Evolutionary conservation across 1,284 basidiomycete species (phyloP).

Genomic region (Heterobasidion irregulare): DNA sequence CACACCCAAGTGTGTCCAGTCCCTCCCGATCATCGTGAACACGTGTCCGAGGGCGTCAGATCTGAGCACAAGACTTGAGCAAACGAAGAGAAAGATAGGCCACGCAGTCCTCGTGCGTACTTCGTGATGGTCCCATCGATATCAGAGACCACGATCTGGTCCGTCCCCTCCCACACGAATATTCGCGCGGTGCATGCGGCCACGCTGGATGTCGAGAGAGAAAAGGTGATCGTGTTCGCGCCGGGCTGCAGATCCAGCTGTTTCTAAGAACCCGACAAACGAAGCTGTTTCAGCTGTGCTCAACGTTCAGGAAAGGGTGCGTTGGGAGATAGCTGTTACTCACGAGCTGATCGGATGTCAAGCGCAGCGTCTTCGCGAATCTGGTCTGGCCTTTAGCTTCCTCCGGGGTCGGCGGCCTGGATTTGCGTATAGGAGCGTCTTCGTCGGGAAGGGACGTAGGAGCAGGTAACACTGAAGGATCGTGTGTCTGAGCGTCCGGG

Average conservation of each 20-base stretch:
- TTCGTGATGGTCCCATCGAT: constrained; percentile 99
- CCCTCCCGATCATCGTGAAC: constrained; percentile 98
- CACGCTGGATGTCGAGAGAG: constrained; percentile 83
- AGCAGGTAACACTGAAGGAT: background rate
- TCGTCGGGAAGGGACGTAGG: constrained; percentile 1
- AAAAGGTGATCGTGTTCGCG: constrained; percentile 91
- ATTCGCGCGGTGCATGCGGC: constrained; percentile 89
- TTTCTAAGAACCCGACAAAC: constrained; percentile 46
- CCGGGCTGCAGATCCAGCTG: constrained; percentile 81
- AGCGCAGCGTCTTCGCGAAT: constrained; percentile 89
- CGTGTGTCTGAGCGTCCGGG: background rate
- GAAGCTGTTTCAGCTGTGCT: background rate
- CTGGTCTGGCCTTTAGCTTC: constrained; percentile 30
- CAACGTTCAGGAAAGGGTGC: background rate
- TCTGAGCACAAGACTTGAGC: constrained; percentile 30
- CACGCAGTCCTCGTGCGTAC: constrained; percentile 35
- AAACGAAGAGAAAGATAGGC: background rate
- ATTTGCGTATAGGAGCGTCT: constrained; percentile 6
- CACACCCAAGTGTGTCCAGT: constrained; percentile 98
- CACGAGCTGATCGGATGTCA: constrained; percentile 79
- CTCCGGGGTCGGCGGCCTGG: constrained; percentile 11
- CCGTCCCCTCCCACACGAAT: constrained; percentile 91
- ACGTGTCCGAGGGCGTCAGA: constrained; percentile 97
- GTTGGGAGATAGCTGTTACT: constrained; percentile 15
- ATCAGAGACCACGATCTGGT: constrained; percentile 91